These are phyloP conservation scores for Trichosanthes truncata DNA, from an alignment of 306 rosid species.

Conservation along the genomic window DNA sequence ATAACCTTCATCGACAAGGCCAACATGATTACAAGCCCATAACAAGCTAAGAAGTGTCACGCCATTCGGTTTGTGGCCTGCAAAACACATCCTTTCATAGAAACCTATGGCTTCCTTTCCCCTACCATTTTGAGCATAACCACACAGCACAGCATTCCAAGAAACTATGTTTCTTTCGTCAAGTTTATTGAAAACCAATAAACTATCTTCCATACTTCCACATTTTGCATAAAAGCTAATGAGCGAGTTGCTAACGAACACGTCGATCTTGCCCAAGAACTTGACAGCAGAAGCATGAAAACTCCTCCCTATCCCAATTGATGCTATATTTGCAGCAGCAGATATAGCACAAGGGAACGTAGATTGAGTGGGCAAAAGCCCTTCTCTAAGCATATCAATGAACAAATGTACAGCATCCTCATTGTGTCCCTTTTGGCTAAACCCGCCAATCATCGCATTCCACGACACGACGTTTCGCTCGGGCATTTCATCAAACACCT, in stretches of 20 bases:
- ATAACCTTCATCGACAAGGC: conserved; percentile 63
- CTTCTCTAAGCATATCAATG: conserved; percentile 56
- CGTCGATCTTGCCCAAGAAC: conserved; percentile 56
- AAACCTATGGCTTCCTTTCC: conserved; percentile 62
- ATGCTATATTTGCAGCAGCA: conserved; percentile 67
- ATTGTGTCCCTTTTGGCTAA: conserved; percentile 71
- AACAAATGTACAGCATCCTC: conserved; percentile 71
- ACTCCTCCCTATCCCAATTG: conserved; percentile 65
- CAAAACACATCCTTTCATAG: conserved; percentile 43
- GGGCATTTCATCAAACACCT: conserved; percentile 54
- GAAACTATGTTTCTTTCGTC: conserved; percentile 49
- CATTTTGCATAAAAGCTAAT: conserved; percentile 77
- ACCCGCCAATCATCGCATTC: conserved; percentile 82
- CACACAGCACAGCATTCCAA: conserved; percentile 84
- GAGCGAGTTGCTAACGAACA: conserved; percentile 58
- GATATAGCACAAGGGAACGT: conserved; percentile 70
- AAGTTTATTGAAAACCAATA: conserved; percentile 44
- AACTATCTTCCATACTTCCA: conserved; percentile 76
- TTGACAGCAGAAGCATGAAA: conserved; percentile 78
- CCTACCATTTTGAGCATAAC: conserved; percentile 85
- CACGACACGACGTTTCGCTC: conserved; percentile 72
- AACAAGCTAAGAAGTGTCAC: conserved; percentile 70
- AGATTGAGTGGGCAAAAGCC: conserved; percentile 52
- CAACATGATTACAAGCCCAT: conserved; percentile 90
- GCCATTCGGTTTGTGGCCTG: conserved; percentile 40